A percentile compares a stretch with the other conserved stretches of the same genome.
Evolutionary conservation across 805 yeast genomes (phyloP).

Genomic region (Starmera quercuum): DNA sequence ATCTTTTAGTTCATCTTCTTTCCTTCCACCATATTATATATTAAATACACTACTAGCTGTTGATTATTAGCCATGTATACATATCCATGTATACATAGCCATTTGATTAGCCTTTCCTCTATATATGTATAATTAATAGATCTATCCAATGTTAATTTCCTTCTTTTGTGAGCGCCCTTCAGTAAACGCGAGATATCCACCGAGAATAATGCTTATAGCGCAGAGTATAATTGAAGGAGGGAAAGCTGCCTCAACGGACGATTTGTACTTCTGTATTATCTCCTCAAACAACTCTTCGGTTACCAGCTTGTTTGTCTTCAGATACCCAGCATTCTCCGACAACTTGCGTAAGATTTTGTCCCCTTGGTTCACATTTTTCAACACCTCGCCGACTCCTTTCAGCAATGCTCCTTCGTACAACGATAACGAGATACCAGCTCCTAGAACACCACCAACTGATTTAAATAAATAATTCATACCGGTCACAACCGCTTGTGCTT

Average conservation of each 20-base stretch:
- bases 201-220: not conserved
- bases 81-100: no score
- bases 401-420: slow-evolving; percentile 15
- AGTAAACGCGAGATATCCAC: no score
- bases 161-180: no score
- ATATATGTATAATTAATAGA: no score
- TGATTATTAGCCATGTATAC: no score
- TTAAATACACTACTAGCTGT: no score
- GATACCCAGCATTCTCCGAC: not conserved
- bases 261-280: not conserved
- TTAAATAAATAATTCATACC: slow-evolving; percentile 35
- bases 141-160: no score
- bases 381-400: slow-evolving; percentile 5
- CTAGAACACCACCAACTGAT: slow-evolving; percentile 32
- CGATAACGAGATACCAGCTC: slow-evolving; percentile 28
- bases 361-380: slow-evolving; percentile 1
- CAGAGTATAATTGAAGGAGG: not conserved
- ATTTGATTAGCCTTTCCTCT: no score
- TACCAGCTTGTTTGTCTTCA: not conserved
- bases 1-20: no score
- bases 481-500: slow-evolving; percentile 33
- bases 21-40: no score
- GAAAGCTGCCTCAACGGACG: not conserved
- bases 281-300: not conserved
- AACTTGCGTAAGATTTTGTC: not conserved